These are phyloP conservation scores for Myxozyma vanderwaltii DNA, from an alignment of 805 yeast species.

Conservation along the genomic window DNA sequence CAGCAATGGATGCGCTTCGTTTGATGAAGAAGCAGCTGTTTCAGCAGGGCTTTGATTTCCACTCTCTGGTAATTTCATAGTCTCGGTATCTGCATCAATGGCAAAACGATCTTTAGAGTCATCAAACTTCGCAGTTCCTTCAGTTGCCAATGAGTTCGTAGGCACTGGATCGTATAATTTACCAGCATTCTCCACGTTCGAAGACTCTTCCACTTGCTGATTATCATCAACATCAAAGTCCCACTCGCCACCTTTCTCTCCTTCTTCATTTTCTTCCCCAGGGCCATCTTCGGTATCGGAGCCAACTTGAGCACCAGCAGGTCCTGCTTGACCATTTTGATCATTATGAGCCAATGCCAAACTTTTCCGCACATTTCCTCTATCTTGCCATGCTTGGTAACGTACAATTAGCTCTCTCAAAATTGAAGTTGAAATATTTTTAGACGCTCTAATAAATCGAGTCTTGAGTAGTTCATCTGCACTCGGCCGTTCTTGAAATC, in stretches of 20 bases:
- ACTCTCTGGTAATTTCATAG: not conserved
- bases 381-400: conserved; percentile 57
- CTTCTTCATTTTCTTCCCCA: conserved; percentile 41
- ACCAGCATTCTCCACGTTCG: not conserved
- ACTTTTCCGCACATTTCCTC: conserved; percentile 54
- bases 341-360: conserved; percentile 40
- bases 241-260: conserved; percentile 17
- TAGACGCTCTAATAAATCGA: conserved; percentile 67
- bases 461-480: conserved; percentile 83
- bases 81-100: not conserved
- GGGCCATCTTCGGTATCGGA: conserved; percentile 34
- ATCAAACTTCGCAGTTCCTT: not conserved
- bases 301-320: conserved; percentile 30
- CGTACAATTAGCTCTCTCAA: conserved; percentile 72
- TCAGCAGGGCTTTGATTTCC: not conserved
- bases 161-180: not conserved
- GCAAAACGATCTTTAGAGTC: not conserved
- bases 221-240: conserved; percentile 28
- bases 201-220: not conserved
- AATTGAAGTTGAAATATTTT: conserved; percentile 57
- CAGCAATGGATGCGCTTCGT: conserved; percentile 20
- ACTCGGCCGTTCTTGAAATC: conserved; percentile 80
- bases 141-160: not conserved
- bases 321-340: not conserved
- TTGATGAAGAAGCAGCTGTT: not conserved